phyloP scores from a whole-genome alignment of 345 rosid species.

The Brassica rapa region DNA sequence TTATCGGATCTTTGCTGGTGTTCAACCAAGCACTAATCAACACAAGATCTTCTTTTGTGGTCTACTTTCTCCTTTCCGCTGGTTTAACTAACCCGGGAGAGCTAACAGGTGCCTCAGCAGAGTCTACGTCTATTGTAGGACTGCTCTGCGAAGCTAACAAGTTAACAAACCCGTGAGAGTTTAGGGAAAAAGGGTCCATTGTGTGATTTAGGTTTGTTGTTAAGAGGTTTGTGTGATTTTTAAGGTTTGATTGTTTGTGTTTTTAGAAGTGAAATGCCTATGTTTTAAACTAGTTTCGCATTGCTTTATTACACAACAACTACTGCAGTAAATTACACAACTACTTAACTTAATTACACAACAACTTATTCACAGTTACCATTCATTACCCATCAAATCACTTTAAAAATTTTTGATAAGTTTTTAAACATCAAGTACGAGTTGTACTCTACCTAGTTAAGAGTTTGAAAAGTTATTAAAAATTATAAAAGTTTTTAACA shows the following conservation, averaged over 20 bases:
- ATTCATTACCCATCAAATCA: not conserved
- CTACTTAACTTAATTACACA: not conserved
- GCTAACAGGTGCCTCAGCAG: not conserved
- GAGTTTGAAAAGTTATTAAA: too few relatives aligned
- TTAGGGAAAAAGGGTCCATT: not conserved
- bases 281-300: not conserved
- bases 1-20: not conserved
- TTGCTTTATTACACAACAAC: not conserved
- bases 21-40: not conserved
- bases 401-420: too few relatives aligned
- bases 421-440: too few relatives aligned
- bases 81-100: not conserved
- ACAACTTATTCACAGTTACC: not conserved
- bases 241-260: not conserved
- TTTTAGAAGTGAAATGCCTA: not conserved
- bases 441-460: too few relatives aligned
- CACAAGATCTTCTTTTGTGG: not conserved
- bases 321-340: too few relatives aligned
- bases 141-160: not conserved
- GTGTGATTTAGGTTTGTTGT: not conserved
- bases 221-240: not conserved
- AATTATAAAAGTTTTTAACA: too few relatives aligned
- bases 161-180: not conserved
- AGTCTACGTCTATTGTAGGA: too few relatives aligned
- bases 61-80: not conserved